A percentile compares a stretch with the other conserved stretches of the same genome.
Evolutionary conservation across 108 stramenopile genomes (phyloP).

Genomic region (Seminavis robusta): DNA sequence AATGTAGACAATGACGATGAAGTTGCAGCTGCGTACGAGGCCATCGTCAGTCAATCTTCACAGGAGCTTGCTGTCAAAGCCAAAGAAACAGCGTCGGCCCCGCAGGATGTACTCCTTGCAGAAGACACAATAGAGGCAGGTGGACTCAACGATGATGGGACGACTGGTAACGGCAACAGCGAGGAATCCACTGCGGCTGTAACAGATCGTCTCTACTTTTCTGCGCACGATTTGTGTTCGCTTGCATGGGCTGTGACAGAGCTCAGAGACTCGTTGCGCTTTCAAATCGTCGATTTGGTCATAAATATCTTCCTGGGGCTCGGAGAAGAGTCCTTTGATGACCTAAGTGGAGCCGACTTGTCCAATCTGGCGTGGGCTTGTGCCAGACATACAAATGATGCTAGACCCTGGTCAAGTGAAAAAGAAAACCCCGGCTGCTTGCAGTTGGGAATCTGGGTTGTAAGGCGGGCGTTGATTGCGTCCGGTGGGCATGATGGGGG

Average conservation of each 20-base stretch:
- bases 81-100: constrained; percentile 26
- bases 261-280: constrained; percentile 35
- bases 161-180: too few species aligned
- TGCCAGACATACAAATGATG: constrained; percentile 11
- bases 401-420: neutral
- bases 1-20: neutral
- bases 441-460: neutral
- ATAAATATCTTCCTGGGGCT: constrained; percentile 17
- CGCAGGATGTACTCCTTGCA: too few species aligned
- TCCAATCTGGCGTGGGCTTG: constrained; percentile 55
- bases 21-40: neutral
- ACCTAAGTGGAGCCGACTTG: constrained; percentile 28
- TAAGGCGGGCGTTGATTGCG: neutral
- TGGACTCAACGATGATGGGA: too few species aligned
- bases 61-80: neutral
- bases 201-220: too few species aligned
- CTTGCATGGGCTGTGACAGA: constrained; percentile 63
- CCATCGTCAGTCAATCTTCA: neutral
- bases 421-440: neutral
- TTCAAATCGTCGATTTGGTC: constrained; percentile 24
- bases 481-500: neutral
- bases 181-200: too few species aligned
- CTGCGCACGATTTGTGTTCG: constrained; percentile 42
- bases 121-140: too few species aligned
- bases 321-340: constrained; percentile 14